Evolutionary conservation across 106 monocot species (phyloP).

Genomic region (Phalaenopsis aphrodite): DNA sequence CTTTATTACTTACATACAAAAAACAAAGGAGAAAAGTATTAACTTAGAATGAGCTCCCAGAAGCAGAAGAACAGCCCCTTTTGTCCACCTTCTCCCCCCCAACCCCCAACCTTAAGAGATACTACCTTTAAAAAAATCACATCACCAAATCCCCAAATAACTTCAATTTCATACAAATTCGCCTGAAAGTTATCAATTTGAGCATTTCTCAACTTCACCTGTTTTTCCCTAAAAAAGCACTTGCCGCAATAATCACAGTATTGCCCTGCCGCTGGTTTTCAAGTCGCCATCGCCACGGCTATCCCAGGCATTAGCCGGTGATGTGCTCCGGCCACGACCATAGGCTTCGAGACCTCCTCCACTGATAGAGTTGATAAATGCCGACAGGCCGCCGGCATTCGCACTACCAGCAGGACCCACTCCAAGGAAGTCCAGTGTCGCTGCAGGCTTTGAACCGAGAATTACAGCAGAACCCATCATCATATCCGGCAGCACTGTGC

Average conservation of each 20-base stretch:
- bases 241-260: background rate
- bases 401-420: constrained; percentile 30
- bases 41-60: background rate
- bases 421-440: constrained; percentile 81
- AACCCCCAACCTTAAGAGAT: background rate
- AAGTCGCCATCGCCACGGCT: constrained; percentile 8
- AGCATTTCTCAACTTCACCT: background rate
- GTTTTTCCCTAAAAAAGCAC: background rate
- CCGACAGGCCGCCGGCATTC: constrained; percentile 42
- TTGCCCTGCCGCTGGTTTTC: constrained; percentile 1
- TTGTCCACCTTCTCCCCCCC: background rate
- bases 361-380: constrained; percentile 52
- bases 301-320: constrained; percentile 28
- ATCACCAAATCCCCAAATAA: background rate
- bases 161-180: background rate
- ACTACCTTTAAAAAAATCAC: background rate
- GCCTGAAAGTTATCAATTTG: background rate
- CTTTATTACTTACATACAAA: background rate
- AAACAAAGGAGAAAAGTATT: background rate
- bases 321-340: background rate
- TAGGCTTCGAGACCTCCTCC: constrained; percentile 31
- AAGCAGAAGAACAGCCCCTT: background rate
- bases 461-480: constrained; percentile 6
- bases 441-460: constrained; percentile 46
- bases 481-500: background rate